phyloP scores from a whole-genome alignment of 805 yeast species.

The Candida sonorensis region DNA sequence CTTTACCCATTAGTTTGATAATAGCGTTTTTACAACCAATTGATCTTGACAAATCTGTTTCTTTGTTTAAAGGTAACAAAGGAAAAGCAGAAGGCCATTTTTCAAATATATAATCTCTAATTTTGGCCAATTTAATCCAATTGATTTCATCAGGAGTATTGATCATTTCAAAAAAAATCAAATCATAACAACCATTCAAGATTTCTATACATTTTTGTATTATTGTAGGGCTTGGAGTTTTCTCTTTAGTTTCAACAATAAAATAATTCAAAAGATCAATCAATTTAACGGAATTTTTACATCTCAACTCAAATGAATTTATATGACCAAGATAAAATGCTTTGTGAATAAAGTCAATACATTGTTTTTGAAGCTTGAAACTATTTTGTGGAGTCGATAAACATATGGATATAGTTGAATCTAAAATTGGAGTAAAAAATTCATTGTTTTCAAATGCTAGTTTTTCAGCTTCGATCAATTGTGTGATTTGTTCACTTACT shows the following conservation, averaged over 20 bases:
- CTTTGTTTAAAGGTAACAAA: constrained; percentile 40
- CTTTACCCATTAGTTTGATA: constrained; percentile 62
- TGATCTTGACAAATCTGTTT: constrained; percentile 42
- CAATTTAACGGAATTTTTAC: constrained; percentile 13
- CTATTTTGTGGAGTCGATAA: constrained; percentile 9
- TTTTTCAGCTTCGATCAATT: constrained; percentile 16
- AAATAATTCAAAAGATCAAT: constrained; percentile 18
- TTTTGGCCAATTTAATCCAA: constrained; percentile 50
- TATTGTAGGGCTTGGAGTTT: constrained; percentile 14
- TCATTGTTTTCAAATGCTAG: constrained; percentile 15
- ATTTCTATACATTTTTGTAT: constrained; percentile 27
- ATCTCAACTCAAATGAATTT: constrained; percentile 14
- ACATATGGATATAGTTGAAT: constrained; percentile 18
- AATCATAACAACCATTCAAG: constrained; percentile 33
- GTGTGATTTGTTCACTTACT: constrained; percentile 10
- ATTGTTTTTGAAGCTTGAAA: constrained; percentile 14
- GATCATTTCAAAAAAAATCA: constrained; percentile 39
- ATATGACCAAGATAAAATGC: constrained; percentile 18
- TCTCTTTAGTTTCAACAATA: constrained; percentile 14
- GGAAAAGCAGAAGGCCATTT: constrained; percentile 58
- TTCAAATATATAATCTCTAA: constrained; percentile 54
- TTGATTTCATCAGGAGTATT: constrained; percentile 38
- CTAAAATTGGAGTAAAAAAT: constrained; percentile 15
- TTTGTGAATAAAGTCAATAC: constrained; percentile 20
- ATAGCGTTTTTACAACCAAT: constrained; percentile 59